Base-by-base conservation (phyloP, 225 moss, liverwort and hornwort species). In the Marchantia polymorpha region DNA sequence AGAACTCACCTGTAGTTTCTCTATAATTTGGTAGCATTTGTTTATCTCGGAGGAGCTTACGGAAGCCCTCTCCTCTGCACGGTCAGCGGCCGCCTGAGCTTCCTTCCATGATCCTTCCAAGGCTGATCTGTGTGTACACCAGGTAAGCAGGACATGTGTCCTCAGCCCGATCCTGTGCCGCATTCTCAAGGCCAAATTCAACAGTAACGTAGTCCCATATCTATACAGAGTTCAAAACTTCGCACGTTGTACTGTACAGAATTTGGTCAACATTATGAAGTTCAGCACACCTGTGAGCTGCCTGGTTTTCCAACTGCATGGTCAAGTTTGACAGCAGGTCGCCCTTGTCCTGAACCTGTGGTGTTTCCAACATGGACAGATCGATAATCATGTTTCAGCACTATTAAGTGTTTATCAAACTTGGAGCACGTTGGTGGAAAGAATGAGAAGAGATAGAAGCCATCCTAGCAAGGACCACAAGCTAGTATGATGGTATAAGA, bases 291-390 rank as follows among this genome's bases (percentile, higher is more conserved):
- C 95, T 90, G 29, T 99, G 93, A 60, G 89, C 91, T 79, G 88
- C 78, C 73, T 95, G 92, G 73, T 90, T 87, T 63, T 91, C 92
- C 77, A 95, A 74, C 69, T 99, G 90, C 81, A 79, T 71, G 53
- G 91, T 91, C 90, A 95, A 80, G 84, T 90, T 95, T 74, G 89
- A 87, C 61, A 95, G 78, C 52, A 88, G 83, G 81, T 91, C 91
- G 84, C 89, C 93, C 79, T 95, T 99, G 69, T 99, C 92, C 63
- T 93, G 89, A 89, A 99, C 92, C 99, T 99, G 93, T 49, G 80
- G 73, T 53, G 52, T 69, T 83, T 53, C 15, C 15, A 71, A 22
- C 23, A 67, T 4, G 11, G 19, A 59, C 15, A 22, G 16, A 75
- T 12, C 60, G 17, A 17, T 75, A 22, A 75, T 4, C 22, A 27